Percentiles rank a stretch among this genome's conserved stretches.
Evolutionary conservation across 2,329 filamentous ascomycete genomes (phyloP).

Genomic region (Hymenoscyphus linearis): DNA sequence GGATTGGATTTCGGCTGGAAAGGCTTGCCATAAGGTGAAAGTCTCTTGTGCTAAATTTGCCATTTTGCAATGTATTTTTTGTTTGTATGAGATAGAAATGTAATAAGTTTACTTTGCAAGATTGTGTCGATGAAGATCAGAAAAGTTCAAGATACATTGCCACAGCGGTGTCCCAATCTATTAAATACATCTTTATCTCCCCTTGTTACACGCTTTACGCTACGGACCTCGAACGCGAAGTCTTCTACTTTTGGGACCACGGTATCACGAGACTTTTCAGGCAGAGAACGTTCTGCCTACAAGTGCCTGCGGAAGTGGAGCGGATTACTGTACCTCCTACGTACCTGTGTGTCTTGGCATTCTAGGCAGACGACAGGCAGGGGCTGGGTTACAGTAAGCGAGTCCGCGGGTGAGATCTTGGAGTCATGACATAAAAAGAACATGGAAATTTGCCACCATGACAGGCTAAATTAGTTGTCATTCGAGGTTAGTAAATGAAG

Average conservation of each 20-base stretch:
- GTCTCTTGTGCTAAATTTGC: slow-evolving; percentile 1
- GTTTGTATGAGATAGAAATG: not conserved
- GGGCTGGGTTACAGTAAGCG: slow-evolving; percentile 1
- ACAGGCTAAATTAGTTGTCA: too few species aligned
- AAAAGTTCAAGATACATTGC: not conserved
- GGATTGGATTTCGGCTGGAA: slow-evolving; percentile 25
- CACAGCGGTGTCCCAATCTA: not conserved
- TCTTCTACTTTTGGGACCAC: slow-evolving; percentile 13
- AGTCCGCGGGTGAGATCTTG: not conserved
- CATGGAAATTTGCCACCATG: too few species aligned
- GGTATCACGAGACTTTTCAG: slow-evolving; percentile 18
- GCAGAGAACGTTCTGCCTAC: slow-evolving; percentile 7
- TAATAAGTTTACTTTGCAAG: not conserved
- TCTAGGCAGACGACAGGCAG: slow-evolving; percentile 14
- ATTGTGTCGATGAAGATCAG: not conserved
- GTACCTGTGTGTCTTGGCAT: slow-evolving; percentile 4
- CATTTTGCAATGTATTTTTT: not conserved
- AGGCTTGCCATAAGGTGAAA: slow-evolving; percentile 21
- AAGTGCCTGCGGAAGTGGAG: slow-evolving; percentile 4
- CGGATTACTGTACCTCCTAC: slow-evolving; percentile 11
- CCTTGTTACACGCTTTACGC: not conserved
- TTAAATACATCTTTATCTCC: slow-evolving; percentile 2
- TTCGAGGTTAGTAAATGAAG: not conserved
- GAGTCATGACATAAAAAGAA: not conserved
- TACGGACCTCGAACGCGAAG: slow-evolving; percentile 8